Percentiles rank a stretch among this genome's conserved stretches.
Evolutionary conservation across 345 rosid genomes (phyloP).

Genomic region (Gynandropsis gynandra): DNA sequence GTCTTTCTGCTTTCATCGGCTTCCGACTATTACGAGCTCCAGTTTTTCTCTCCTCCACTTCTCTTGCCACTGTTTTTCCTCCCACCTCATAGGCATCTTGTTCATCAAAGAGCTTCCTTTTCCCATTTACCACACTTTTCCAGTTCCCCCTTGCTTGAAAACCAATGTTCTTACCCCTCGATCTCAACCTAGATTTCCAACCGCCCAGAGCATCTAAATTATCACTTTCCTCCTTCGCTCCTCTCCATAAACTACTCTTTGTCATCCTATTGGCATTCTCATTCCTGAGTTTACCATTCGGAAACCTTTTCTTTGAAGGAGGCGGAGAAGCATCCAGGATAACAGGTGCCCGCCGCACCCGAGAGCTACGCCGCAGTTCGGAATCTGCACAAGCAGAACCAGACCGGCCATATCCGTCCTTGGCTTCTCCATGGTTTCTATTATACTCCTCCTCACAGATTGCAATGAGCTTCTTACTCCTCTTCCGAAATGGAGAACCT

Average conservation of each 20-base stretch:
- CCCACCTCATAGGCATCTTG: slow-evolving; percentile 16
- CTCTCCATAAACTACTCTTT: slow-evolving; percentile 16
- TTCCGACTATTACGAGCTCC: slow-evolving; percentile 15
- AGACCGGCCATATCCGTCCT: slow-evolving; percentile 24
- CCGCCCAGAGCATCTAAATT: slow-evolving; percentile 36
- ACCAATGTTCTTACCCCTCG: slow-evolving; percentile 33
- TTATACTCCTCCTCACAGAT: slow-evolving; percentile 70
- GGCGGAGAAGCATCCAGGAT: slow-evolving; percentile 77
- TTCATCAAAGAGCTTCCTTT: slow-evolving; percentile 51
- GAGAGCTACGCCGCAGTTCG: slow-evolving; percentile 71
- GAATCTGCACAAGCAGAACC: slow-evolving; percentile 26
- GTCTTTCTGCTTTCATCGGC: slow-evolving; percentile 5
- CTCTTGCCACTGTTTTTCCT: slow-evolving; percentile 19
- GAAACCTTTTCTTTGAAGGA: slow-evolving; percentile 53
- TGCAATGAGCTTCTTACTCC: slow-evolving; percentile 85
- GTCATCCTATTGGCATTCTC: slow-evolving; percentile 14
- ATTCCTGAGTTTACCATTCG: slow-evolving; percentile 25
- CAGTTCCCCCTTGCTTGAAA: slow-evolving; percentile 29
- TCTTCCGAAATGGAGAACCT: slow-evolving; percentile 58
- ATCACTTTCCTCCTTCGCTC: slow-evolving; percentile 29
- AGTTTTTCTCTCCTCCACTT: slow-evolving; percentile 18
- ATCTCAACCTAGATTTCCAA: slow-evolving; percentile 65
- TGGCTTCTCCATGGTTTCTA: slow-evolving; percentile 53
- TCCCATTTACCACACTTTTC: slow-evolving; percentile 28
- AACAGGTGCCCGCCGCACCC: slow-evolving; percentile 60